Evolutionary conservation across 1,284 basidiomycete genomes (phyloP).

Genomic region (Leccinum ponderosum): DNA sequence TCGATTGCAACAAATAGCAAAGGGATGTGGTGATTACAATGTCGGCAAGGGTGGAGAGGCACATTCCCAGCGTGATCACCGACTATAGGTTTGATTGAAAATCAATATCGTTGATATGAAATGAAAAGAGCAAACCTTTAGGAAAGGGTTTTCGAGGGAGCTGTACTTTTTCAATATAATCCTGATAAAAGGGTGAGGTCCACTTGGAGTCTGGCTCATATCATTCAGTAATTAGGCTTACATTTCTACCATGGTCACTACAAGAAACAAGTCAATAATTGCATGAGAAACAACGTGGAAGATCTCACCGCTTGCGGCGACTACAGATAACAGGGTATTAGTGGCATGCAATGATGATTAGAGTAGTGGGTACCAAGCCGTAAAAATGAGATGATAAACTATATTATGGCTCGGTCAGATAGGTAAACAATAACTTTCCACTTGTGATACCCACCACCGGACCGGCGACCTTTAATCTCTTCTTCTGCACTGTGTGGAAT

Average conservation of each 20-base stretch:
- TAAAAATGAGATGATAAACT: constrained; percentile 20
- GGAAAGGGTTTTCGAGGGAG: constrained; percentile 12
- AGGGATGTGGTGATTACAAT: constrained; percentile 47
- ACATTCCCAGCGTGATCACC: constrained; percentile 52
- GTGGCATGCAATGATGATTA: neutral
- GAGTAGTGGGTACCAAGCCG: constrained; percentile 17
- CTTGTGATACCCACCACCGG: constrained; percentile 14
- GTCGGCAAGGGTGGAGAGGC: constrained; percentile 47
- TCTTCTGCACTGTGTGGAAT: constrained; percentile 16
- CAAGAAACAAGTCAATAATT: neutral
- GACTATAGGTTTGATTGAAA: constrained; percentile 35
- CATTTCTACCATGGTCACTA: constrained; percentile 26
- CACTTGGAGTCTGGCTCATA: neutral
- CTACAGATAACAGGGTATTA: constrained; percentile 4
- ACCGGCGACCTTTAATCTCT: constrained; percentile 15
- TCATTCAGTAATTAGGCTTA: neutral
- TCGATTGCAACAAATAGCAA: constrained; percentile 37
- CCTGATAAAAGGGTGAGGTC: constrained; percentile 7
- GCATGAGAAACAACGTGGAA: neutral
- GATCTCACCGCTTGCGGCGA: constrained; percentile 21
- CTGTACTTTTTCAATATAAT: constrained; percentile 15
- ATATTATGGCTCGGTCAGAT: constrained; percentile 1
- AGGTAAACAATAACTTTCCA: neutral
- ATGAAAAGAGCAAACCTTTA: constrained; percentile 9
- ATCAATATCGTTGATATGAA: neutral